Percentiles rank a stretch among this genome's conserved stretches.
phyloP scores from a whole-genome alignment of 257 asterid species.

The Solanum virginianum region DNA sequence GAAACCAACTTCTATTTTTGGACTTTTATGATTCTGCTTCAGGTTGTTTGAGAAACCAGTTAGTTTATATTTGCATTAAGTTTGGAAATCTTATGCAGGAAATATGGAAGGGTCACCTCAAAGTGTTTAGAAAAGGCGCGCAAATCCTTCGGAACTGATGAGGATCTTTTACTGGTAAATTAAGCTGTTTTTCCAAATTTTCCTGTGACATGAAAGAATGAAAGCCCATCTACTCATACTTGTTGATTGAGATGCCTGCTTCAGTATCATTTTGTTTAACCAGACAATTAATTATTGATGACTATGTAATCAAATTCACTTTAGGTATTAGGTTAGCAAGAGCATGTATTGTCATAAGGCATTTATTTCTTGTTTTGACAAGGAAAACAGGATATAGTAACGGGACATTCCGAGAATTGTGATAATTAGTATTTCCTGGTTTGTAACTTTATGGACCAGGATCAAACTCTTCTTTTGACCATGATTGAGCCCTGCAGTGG shows the following conservation, averaged over 20 bases:
- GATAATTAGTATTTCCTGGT: not conserved
- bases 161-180: slow-evolving; percentile 86
- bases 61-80: not conserved
- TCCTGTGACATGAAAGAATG: not conserved
- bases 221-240: not conserved
- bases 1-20: not conserved
- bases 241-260: not conserved
- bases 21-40: not conserved
- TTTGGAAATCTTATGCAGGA: slow-evolving; percentile 29
- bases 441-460: not conserved
- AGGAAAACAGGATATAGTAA: not conserved
- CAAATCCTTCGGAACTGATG: slow-evolving; percentile 92
- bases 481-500: too few relatives aligned
- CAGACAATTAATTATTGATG: not conserved
- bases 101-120: slow-evolving; percentile 52
- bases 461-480: too few relatives aligned
- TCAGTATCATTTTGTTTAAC: not conserved
- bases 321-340: not conserved
- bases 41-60: not conserved
- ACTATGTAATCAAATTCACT: not conserved
- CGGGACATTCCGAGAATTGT: slow-evolving; percentile 61
- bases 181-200: not conserved
- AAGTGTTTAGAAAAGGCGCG: slow-evolving; percentile 73
- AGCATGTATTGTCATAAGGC: not conserved
- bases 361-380: not conserved